Base-by-base conservation (phyloP, 2,329 filamentous ascomycete genomes). In the Cercospora nicotianae region DNA sequence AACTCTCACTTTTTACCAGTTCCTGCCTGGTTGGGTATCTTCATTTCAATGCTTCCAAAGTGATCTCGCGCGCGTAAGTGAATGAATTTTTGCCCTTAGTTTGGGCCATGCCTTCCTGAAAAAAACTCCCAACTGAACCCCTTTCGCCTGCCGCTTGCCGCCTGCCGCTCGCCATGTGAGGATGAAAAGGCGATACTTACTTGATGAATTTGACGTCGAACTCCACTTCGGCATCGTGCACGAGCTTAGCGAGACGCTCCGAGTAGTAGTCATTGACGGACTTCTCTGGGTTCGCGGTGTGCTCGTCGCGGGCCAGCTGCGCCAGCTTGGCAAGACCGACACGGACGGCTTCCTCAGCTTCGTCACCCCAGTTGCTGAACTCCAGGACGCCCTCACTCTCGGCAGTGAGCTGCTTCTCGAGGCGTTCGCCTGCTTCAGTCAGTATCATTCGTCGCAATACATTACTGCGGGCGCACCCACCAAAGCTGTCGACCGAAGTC, bases 271-370 rank as follows among this genome's bases (percentile, higher is more conserved):
- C 28, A 59, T 75, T 68, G 12, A 73, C 70, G 20, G 68, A 69
- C 68, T 73, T 72, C 48, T 30, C 65, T 1, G 69, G 67, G 16
- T 79, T 72, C 8, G 68, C 65, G 61, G 72, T 67, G 65, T 76
- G 68, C 68, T 77, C 73, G 63, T 79, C 78, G 7, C 70, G 60
- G 2, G 78, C 78, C 6, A 77, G 68, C 67, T 75, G 75, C 5
- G 69, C 72, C 8, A 80, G 69, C 30, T 78, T 77, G 53, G 72
- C 67, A 10, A 80, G 66, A 10, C 66, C 75, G 5, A 65, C 67
- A 10, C 66, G 65, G 7, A 79, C 59, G 30, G 77, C 75, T 13
- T 77, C 74, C 58, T 77, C 73, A 5, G 78, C 74, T n/a, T 76
- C 69, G 2, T 72, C 68, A 3, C 69, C 71, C 78, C 78, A 79